Evolutionary conservation across 2,329 filamentous ascomycete species (phyloP), one percentile per base, ranked within the genome.

Genomic region (Dothideomycetes sp.): DNA sequence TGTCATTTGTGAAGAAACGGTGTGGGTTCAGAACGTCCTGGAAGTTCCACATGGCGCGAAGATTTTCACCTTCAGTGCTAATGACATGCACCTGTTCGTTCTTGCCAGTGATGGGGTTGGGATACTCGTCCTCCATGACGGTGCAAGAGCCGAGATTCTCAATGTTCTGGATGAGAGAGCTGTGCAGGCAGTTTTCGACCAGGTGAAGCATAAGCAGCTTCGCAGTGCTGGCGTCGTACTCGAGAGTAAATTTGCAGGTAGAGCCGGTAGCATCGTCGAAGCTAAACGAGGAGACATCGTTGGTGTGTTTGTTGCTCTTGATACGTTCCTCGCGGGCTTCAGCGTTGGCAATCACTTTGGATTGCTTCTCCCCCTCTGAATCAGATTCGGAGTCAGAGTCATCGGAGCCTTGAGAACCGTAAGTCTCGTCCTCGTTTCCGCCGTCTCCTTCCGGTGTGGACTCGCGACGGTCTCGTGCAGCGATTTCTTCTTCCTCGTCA

Each of bases 191-290:
- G 12, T 79, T 73, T 60, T 96, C 87, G 40, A 96, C 84, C 42
- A 96, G 71, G 52, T 84, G 84, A 43, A 96, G 78, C 75, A 98
- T 91, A 44, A 98, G 75, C 35, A 98, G 73, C 66, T 98, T 98
- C 47, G 89, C 84, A 11, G 82, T 82, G 32, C 75, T 68, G 31
- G 81, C 75, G 47, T 84, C 77, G 57, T 93, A 95, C 61, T 79
- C 85, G 44, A 96, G 75, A 12, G 82, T 83, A 53, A 96, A 77
- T 48, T 81, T 75, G 61, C 85, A 94, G 68, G 78, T 83, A 31
- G 73, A 73, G 47, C 86, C 88, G 14, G 66, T 66, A 42, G 69
- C 69, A 51, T 86, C 78, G 59, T 94, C 83, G 57, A 88, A 94
- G 48, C 74, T 72, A 69, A 95, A 95, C 31, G 71, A 68, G 4